These are phyloP conservation scores for Penicillium janthinellum DNA, from an alignment of 2,329 filamentous ascomycete genomes.

Conservation along the genomic window DNA sequence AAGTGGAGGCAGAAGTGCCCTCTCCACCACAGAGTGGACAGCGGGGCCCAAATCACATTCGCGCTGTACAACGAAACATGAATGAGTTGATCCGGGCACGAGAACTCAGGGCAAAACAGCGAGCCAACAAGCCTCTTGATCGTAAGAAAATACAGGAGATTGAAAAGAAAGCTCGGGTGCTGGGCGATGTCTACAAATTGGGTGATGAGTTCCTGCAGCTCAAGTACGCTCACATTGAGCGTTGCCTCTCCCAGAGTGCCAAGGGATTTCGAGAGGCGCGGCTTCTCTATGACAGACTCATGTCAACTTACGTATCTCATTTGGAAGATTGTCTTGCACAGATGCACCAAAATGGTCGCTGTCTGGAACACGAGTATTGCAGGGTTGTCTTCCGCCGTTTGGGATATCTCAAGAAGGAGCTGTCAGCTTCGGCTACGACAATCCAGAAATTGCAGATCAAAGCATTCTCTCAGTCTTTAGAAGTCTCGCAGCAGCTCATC, in stretches of 20 bases:
- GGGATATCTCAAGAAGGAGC: not conserved
- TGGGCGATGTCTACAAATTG: not conserved
- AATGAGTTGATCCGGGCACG: slow-evolving; percentile 5
- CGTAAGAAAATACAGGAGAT: slow-evolving; percentile 2
- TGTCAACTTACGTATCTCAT: not conserved
- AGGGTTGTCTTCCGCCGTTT: slow-evolving; percentile 6
- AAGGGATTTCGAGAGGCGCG: not conserved
- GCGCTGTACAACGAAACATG: not conserved
- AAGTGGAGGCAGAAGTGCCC: slow-evolving; percentile 5
- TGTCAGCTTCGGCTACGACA: not conserved
- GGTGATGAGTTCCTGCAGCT: slow-evolving; percentile 5
- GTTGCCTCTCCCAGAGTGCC: not conserved
- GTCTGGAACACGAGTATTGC: slow-evolving; percentile 16
- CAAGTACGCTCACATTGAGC: slow-evolving; percentile 5
- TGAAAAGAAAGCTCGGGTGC: not conserved
- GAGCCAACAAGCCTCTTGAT: not conserved
- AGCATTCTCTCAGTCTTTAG: not conserved
- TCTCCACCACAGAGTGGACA: not conserved
- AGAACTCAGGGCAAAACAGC: not conserved
- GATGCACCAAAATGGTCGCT: not conserved
- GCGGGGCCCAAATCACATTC: not conserved
- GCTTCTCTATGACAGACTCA: not conserved
- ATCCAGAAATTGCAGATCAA: not conserved
- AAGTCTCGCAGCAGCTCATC: slow-evolving; percentile 1
- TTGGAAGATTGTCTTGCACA: not conserved